These are phyloP conservation scores for Carnegiea gigantea DNA, from an alignment of 179 eudicot genomes.

Conservation along the genomic window DNA sequence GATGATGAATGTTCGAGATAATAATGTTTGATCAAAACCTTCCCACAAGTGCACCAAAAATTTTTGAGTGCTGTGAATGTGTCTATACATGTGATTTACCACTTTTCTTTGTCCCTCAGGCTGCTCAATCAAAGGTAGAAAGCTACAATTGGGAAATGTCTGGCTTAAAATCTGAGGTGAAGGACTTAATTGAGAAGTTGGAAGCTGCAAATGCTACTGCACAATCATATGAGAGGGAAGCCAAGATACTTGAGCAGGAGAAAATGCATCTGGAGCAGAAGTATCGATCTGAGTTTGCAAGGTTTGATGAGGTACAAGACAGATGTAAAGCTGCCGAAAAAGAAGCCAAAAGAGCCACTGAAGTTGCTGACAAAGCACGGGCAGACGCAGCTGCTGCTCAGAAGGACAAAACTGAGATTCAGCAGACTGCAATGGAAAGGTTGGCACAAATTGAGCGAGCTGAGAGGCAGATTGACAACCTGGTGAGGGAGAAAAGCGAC, in stretches of 20 bases:
- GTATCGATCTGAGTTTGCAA: slow-evolving; percentile 62
- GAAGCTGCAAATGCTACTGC: slow-evolving; percentile 58
- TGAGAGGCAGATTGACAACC: slow-evolving; percentile 66
- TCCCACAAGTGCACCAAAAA: not conserved
- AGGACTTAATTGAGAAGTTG: slow-evolving; percentile 60
- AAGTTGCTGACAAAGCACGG: slow-evolving; percentile 79
- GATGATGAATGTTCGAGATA: not conserved
- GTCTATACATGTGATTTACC: not conserved
- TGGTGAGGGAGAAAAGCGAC: slow-evolving; percentile 58
- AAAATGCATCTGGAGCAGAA: slow-evolving; percentile 77
- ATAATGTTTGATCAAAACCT: not conserved
- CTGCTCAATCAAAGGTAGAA: slow-evolving; percentile 75
- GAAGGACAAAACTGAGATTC: slow-evolving; percentile 66
- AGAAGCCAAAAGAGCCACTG: slow-evolving; percentile 85
- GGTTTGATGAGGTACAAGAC: slow-evolving; percentile 84
- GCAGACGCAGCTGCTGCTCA: slow-evolving; percentile 76
- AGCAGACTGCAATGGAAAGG: slow-evolving; percentile 71
- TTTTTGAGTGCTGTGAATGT: not conserved
- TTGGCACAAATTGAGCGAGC: slow-evolving; percentile 73
- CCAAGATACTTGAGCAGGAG: slow-evolving; percentile 71
- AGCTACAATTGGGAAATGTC: slow-evolving; percentile 60
- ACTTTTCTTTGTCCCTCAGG: slow-evolving; percentile 40
- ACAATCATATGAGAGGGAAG: slow-evolving; percentile 79
- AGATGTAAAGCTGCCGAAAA: slow-evolving; percentile 81
- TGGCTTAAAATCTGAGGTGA: slow-evolving; percentile 47